These are phyloP conservation scores for Plectosphaerella cucumerina DNA, from an alignment of 2,329 filamentous ascomycete genomes.

Conservation along the genomic window DNA sequence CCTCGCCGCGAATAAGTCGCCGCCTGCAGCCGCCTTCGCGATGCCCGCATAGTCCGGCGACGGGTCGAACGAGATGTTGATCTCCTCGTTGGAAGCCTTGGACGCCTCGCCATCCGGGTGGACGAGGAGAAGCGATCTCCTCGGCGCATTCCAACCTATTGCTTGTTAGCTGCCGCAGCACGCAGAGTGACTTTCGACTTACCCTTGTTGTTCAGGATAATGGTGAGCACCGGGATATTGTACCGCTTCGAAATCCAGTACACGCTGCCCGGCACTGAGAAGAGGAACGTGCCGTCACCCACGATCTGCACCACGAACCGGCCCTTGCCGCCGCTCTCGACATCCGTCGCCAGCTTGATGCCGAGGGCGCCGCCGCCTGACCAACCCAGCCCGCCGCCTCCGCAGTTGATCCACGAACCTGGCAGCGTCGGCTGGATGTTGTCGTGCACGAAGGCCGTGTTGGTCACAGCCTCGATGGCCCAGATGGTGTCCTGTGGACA, in stretches of 20 bases:
- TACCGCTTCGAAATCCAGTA: constrained; percentile 54
- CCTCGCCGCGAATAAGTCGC: constrained; percentile 44
- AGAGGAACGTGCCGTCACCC: constrained; percentile 54
- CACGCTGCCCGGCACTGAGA: constrained; percentile 49
- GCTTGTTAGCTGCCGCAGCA: background rate
- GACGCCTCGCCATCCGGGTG: constrained; percentile 37
- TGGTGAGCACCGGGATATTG: constrained; percentile 48
- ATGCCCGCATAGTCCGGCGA: constrained; percentile 34
- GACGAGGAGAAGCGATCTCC: constrained; percentile 36
- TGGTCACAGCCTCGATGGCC: constrained; percentile 75
- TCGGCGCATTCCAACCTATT: constrained; percentile 39
- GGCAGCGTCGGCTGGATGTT: constrained; percentile 65
- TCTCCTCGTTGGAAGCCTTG: constrained; percentile 36
- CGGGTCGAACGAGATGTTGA: constrained; percentile 42
- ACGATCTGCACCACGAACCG: constrained; percentile 53
- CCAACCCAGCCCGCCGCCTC: constrained; percentile 77
- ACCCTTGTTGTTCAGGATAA: constrained; percentile 55
- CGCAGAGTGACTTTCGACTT: constrained; percentile 8
- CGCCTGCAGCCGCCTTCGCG: constrained; percentile 26
- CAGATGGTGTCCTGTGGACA: constrained; percentile 58
- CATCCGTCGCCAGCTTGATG: constrained; percentile 64
- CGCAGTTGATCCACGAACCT: constrained; percentile 76
- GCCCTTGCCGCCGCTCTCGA: constrained; percentile 35
- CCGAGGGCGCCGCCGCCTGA: constrained; percentile 72
- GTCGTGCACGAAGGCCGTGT: constrained; percentile 62